These are phyloP conservation scores for Aspergillus calidoustus DNA, from an alignment of 2,329 filamentous ascomycete genomes.

Conservation along the genomic window DNA sequence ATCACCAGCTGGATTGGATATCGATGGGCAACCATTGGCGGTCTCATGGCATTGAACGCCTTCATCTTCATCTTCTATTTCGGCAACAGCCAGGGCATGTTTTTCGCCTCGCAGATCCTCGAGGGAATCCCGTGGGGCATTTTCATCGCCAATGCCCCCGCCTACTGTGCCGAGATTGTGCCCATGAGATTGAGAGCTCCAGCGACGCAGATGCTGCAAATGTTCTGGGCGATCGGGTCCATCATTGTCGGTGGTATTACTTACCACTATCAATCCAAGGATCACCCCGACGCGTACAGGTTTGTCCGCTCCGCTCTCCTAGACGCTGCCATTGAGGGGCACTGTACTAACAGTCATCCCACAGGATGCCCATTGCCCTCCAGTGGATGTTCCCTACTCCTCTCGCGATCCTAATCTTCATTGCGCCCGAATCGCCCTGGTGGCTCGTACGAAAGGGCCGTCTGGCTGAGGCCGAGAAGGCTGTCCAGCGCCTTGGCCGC, in stretches of 20 bases:
- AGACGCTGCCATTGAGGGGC: slow-evolving; percentile 26
- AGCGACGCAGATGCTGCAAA: slow-evolving; percentile 66
- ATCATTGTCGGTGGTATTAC: slow-evolving; percentile 65
- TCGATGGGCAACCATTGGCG: slow-evolving; percentile 61
- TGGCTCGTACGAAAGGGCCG: slow-evolving; percentile 58
- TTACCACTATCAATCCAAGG: slow-evolving; percentile 55
- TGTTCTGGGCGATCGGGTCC: slow-evolving; percentile 67
- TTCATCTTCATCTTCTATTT: slow-evolving; percentile 59
- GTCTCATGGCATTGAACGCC: slow-evolving; percentile 57
- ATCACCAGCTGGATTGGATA: slow-evolving; percentile 66
- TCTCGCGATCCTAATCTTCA: slow-evolving; percentile 56
- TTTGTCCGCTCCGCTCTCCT: slow-evolving; percentile 32
- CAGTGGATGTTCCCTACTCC: slow-evolving; percentile 65
- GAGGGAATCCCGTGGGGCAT: slow-evolving; percentile 69
- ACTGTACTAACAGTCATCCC: slow-evolving; percentile 39
- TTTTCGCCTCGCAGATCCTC: slow-evolving; percentile 61
- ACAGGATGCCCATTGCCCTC: slow-evolving; percentile 59
- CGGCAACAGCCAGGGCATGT: slow-evolving; percentile 48
- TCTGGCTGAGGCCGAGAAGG: slow-evolving; percentile 49
- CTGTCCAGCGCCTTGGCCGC: slow-evolving; percentile 57
- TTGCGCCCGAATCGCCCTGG: slow-evolving; percentile 57
- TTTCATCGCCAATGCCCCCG: slow-evolving; percentile 68
- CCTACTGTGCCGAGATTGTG: slow-evolving; percentile 66
- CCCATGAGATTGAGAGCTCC: slow-evolving; percentile 62
- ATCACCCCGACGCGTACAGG: slow-evolving; percentile 47